phyloP scores from a whole-genome alignment of 148 eudicot genomes.

The Silene latifolia region DNA sequence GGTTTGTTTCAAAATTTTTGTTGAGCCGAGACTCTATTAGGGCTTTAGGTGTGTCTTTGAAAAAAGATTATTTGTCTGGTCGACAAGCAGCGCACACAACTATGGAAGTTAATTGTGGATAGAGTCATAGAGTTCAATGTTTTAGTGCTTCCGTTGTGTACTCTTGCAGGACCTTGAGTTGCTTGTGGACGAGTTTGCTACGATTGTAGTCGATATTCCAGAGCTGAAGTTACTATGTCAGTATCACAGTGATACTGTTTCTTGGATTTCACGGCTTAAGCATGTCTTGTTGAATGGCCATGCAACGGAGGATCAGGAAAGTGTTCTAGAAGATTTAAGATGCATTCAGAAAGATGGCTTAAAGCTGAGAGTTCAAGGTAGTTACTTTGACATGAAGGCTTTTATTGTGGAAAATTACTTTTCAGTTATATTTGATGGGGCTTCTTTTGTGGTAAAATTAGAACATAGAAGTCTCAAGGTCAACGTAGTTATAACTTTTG shows the following conservation, averaged over 20 bases:
- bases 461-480: not conserved
- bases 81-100: not conserved
- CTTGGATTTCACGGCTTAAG: slow-evolving; percentile 72
- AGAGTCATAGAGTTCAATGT: not conserved
- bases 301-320: slow-evolving; percentile 68
- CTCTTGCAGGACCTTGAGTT: slow-evolving; percentile 62
- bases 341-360: slow-evolving; percentile 61
- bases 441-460: slow-evolving; percentile 1
- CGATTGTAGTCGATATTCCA: slow-evolving; percentile 54
- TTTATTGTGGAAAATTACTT: not conserved
- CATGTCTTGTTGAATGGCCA: slow-evolving; percentile 35
- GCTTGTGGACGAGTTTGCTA: slow-evolving; percentile 53
- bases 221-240: slow-evolving; percentile 63
- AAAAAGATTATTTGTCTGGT: not conserved
- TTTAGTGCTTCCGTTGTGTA: not conserved
- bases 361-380: slow-evolving; percentile 69
- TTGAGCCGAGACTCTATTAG: not conserved
- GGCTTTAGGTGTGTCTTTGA: not conserved
- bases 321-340: slow-evolving; percentile 60
- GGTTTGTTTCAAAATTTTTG: slow-evolving; percentile 37
- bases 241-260: slow-evolving; percentile 62
- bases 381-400: slow-evolving; percentile 15
- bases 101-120: not conserved
- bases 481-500: not conserved
- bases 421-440: not conserved